These are phyloP conservation scores for Macrolepiota dolichaula DNA, from an alignment of 768 basidiomycete genomes.

Conservation along the genomic window DNA sequence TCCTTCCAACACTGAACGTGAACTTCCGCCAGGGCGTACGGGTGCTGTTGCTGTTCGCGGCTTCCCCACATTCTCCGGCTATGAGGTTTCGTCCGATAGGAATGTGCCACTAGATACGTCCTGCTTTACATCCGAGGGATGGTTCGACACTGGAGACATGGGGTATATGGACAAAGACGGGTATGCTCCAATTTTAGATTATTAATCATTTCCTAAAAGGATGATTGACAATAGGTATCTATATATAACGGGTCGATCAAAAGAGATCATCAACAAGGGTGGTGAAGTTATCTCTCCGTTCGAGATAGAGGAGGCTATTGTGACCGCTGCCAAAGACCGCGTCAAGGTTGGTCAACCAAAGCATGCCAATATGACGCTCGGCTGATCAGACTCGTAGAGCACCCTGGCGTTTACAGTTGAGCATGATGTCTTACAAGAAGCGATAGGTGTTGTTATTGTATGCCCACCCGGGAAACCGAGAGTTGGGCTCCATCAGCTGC, in stretches of 20 bases:
- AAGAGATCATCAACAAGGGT: slow-evolving; percentile 59
- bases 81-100: slow-evolving; percentile 42
- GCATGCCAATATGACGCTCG: not conserved
- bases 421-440: slow-evolving; percentile 45
- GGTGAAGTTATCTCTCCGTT: slow-evolving; percentile 62
- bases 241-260: slow-evolving; percentile 53
- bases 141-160: slow-evolving; percentile 51
- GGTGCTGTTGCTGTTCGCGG: slow-evolving; percentile 57
- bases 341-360: slow-evolving; percentile 30
- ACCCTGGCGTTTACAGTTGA: slow-evolving; percentile 42
- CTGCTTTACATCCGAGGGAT: slow-evolving; percentile 45
- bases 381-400: slow-evolving; percentile 19
- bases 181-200: slow-evolving; percentile 16
- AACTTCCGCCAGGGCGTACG: slow-evolving; percentile 34
- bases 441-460: slow-evolving; percentile 42
- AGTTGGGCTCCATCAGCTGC: slow-evolving; percentile 37
- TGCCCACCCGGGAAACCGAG: slow-evolving; percentile 29
- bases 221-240: slow-evolving; percentile 27
- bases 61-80: slow-evolving; percentile 49
- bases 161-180: slow-evolving; percentile 46
- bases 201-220: not conserved
- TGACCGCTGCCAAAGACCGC: slow-evolving; percentile 34
- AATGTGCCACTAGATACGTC: slow-evolving; percentile 41
- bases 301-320: slow-evolving; percentile 57
- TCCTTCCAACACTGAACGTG: slow-evolving; percentile 31